phyloP scores from a whole-genome alignment of 73 alveolate genomes.

The Stentor coeruleus region DNA sequence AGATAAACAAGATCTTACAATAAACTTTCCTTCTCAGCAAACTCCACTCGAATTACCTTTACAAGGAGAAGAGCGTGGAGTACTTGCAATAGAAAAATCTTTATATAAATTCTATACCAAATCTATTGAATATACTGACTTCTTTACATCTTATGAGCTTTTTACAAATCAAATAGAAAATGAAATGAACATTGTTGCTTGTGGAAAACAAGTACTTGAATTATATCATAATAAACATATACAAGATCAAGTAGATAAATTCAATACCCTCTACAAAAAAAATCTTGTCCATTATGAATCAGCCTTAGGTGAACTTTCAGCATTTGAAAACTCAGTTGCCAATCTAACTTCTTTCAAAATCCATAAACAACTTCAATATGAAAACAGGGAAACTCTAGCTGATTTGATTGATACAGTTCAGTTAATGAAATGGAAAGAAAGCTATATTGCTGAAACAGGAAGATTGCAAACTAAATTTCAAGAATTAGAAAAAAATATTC shows the following conservation, averaged over 20 bases:
- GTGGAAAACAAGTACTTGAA: not conserved
- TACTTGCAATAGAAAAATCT: not conserved
- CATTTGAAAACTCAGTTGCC: not conserved
- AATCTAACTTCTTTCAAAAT: not conserved
- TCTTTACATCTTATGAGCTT: not conserved
- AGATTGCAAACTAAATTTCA: not conserved
- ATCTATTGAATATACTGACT: not conserved
- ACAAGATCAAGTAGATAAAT: not conserved
- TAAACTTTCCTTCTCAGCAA: not conserved
- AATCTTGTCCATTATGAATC: not conserved
- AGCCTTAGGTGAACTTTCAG: not conserved
- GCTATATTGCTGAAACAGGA: not conserved
- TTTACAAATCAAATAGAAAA: not conserved
- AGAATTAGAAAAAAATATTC: not conserved
- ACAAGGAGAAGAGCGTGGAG: slow-evolving; percentile 19
- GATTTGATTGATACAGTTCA: not conserved
- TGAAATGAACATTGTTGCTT: not conserved
- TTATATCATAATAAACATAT: slow-evolving; percentile 12
- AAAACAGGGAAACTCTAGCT: not conserved
- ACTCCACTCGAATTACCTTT: not conserved
- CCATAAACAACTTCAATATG: not conserved
- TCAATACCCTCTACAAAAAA: not conserved
- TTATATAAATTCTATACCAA: not conserved
- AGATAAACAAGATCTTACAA: not conserved
- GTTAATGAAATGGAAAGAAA: slow-evolving; percentile 17